A percentile compares a stretch with the other conserved stretches of the same genome.
Conservation (phyloP, 2,329 filamentous ascomycete species). For the Curvularia eragrostidis region DNA sequence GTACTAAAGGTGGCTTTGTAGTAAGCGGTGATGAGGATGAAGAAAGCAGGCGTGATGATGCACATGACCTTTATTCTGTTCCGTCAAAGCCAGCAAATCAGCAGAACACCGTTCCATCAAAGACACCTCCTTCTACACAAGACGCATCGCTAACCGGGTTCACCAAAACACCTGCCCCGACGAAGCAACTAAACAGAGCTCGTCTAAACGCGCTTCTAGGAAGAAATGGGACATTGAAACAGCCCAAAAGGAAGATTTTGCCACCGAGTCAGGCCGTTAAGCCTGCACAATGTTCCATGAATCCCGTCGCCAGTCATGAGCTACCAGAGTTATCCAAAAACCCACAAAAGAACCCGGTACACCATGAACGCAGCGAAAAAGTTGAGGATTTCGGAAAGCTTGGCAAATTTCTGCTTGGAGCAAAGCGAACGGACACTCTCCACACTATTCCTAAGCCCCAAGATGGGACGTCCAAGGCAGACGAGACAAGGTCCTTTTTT, state of each 20-base stretch:
- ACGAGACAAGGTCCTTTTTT: not conserved
- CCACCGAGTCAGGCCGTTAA: not conserved
- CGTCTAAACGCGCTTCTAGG: conserved; percentile 12
- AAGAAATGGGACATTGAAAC: not conserved
- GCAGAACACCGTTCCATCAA: no score
- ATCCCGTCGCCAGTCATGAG: not conserved
- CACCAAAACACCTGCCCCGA: not conserved
- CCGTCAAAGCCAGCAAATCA: not conserved
- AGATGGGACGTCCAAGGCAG: not conserved
- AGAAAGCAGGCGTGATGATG: not conserved
- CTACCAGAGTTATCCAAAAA: not conserved
- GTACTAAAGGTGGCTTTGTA: conserved; percentile 19
- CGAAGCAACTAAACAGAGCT: conserved; percentile 10
- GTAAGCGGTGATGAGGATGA: conserved; percentile 16
- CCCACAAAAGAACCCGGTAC: not conserved
- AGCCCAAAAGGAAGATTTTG: not conserved
- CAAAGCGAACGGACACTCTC: not conserved
- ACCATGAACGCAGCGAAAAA: not conserved
- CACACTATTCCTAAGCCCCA: not conserved
- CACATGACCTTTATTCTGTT: not conserved
- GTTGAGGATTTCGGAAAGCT: not conserved
- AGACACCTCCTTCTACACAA: not conserved
- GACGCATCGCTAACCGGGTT: not conserved
- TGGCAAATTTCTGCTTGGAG: not conserved
- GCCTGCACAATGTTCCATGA: not conserved